Evolutionary conservation across 2,329 filamentous ascomycete species (phyloP).

Genomic region (Fusarium sp.): DNA sequence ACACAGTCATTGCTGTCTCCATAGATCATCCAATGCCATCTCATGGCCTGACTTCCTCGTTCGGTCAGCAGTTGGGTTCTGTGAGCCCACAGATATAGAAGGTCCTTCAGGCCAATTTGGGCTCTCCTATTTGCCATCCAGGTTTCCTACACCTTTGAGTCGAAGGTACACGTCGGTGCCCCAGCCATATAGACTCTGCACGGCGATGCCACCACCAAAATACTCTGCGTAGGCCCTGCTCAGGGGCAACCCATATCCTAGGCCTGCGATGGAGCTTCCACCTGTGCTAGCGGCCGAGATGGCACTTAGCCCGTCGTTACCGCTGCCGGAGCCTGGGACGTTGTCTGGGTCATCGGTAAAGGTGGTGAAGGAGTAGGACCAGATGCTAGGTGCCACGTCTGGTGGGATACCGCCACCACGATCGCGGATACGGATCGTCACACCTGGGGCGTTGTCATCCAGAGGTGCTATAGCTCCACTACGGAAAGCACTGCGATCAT

Average conservation of each 20-base stretch:
- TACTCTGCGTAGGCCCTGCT: conserved; percentile 97
- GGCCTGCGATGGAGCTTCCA: conserved; percentile 86
- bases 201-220: conserved; percentile 92
- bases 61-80: not conserved
- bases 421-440: conserved; percentile 95
- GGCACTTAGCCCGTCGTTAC: conserved; percentile 73
- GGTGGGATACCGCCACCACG: conserved; percentile 93
- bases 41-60: not conserved
- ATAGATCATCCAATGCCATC: not conserved
- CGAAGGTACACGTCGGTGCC: conserved; percentile 78
- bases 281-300: conserved; percentile 79
- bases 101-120: not conserved
- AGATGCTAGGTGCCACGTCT: conserved; percentile 86
- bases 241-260: conserved; percentile 92
- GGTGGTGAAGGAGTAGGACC: conserved; percentile 98
- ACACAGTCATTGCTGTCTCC: not conserved
- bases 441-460: conserved; percentile 79
- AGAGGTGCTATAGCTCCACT: conserved; percentile 66
- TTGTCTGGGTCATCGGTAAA: conserved; percentile 74
- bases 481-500: conserved; percentile 55
- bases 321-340: conserved; percentile 54
- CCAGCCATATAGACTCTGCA: conserved; percentile 98
- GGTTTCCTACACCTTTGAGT: conserved; percentile 71
- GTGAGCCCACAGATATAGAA: not conserved
- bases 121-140: conserved; percentile 49